Evolutionary conservation across 2,329 filamentous ascomycete genomes (phyloP), one percentile per base, ranked within the genome.

Genomic region (Paecilomyces variotii): DNA sequence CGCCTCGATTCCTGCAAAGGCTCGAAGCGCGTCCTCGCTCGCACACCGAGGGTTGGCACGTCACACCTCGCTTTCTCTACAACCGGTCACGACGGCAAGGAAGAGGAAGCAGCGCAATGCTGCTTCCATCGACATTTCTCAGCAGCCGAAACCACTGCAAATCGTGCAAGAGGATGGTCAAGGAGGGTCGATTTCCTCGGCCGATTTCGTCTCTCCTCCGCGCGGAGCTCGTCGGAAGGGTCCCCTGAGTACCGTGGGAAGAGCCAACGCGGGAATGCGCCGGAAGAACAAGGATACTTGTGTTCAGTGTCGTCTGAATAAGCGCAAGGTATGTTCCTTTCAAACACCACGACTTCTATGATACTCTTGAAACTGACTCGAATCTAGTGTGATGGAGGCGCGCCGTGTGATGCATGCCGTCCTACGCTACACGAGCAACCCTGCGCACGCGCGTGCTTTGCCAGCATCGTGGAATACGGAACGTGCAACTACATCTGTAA

Each of bases 401-500:
- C 73, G 14, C 75, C 75, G 19, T 78, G 75, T 61, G 70, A 74
- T 59, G 74, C 74, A 34, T 78, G 75, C 59, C 69, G 72, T 10
- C 74, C 72, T 19, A 74, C 74, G 5, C 68, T 76, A 19, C 70
- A 75, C 57, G 73, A 76, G 56, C 75, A 77, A 56, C 75, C 76
- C 10, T 79, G 76, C 60, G 74, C 74, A 6, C 71, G 69, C 30
- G 75, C 76, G 28, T 75, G 76, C 59, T 79, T 79, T 58, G 70
- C 74, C 24, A 76, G 72, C 56, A 74, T 78, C 56, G 73, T 78
- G 26, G 73, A 76, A 59, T 74, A 72, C 49, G 76, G 75, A 49
- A 76, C 75, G 3, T 77, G 74, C 64, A 78, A 79, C 59, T 77
- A 77, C 59, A 74, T 78, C 54, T 78, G 76, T 78, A 70, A 57